These are phyloP conservation scores for Fermentozyma sake DNA, from an alignment of 1,139 yeast genomes.

Conservation along the genomic window DNA sequence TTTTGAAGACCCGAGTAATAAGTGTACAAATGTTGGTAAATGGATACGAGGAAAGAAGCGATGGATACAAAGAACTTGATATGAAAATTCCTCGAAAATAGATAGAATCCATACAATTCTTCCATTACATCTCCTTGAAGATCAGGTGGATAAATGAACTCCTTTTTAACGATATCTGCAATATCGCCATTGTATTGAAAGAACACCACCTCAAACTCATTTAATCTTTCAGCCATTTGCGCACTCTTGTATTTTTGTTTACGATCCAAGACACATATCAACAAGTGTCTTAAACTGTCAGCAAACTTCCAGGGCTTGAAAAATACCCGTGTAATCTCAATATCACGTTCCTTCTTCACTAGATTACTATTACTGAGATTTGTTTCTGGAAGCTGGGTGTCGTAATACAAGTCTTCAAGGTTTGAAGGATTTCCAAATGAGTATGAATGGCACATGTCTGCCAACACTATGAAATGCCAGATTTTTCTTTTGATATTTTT, in stretches of 20 bases:
- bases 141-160: slow-evolving; percentile 1
- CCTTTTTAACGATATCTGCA: slow-evolving; percentile 2
- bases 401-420: slow-evolving; percentile 9
- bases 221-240: slow-evolving; percentile 7
- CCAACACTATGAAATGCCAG: slow-evolving; percentile 44
- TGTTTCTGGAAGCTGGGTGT: slow-evolving; percentile 16
- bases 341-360: slow-evolving; percentile 8
- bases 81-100: slow-evolving; percentile 17
- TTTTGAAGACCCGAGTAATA: slow-evolving; percentile 23
- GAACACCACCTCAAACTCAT: slow-evolving; percentile 6
- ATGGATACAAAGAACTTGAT: slow-evolving; percentile 27
- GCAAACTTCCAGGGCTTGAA: slow-evolving; percentile 3
- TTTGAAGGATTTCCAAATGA: slow-evolving; percentile 37
- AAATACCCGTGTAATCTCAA: slow-evolving; percentile 4
- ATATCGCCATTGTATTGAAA: slow-evolving; percentile 3
- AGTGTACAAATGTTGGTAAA: slow-evolving; percentile 34
- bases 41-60: slow-evolving; percentile 26
- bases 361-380: slow-evolving; percentile 8
- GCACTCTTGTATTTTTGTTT: slow-evolving; percentile 2
- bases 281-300: slow-evolving; percentile 3
- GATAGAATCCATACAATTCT: slow-evolving; percentile 9
- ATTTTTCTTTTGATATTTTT: slow-evolving; percentile 46
- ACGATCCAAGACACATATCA: slow-evolving; percentile 2
- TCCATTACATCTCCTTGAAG: slow-evolving; percentile 5
- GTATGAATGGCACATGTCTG: slow-evolving; percentile 20